A percentile compares a stretch with the other conserved stretches of the same genome.
Evolutionary conservation across 2,329 filamentous ascomycete genomes (phyloP).

Genomic region (Xylaria sp.): DNA sequence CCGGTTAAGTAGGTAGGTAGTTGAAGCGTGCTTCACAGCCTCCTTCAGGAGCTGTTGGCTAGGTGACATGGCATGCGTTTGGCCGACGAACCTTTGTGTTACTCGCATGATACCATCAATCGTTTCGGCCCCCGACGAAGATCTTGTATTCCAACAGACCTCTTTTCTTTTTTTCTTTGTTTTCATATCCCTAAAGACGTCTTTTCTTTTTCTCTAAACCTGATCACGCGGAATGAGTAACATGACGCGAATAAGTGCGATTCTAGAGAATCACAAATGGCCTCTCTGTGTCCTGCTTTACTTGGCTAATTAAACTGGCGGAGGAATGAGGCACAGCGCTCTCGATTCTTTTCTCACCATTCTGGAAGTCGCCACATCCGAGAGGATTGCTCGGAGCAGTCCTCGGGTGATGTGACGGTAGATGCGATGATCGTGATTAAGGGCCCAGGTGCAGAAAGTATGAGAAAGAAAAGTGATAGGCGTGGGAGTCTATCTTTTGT

Average conservation of each 20-base stretch:
- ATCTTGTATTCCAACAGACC: neutral
- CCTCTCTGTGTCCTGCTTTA: neutral
- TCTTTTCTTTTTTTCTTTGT: neutral
- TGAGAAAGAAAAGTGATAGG: neutral
- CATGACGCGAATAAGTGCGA: neutral
- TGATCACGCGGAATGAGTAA: neutral
- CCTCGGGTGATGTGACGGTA: neutral
- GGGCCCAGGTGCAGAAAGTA: neutral
- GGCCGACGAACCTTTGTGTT: no score
- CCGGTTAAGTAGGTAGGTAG: neutral
- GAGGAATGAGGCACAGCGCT: conserved; percentile 3
- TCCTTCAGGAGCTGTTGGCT: neutral
- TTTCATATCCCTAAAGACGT: no score
- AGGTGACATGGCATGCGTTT: neutral
- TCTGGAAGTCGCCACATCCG: neutral
- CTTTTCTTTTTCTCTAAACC: neutral
- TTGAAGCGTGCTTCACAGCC: conserved; percentile 11
- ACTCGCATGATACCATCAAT: no score
- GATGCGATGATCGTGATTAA: neutral
- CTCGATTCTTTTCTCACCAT: no score
- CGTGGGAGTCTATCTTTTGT: neutral
- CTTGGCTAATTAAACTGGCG: neutral
- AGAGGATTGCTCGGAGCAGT: neutral
- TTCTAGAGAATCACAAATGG: neutral
- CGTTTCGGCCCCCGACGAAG: no score